Conservation (phyloP, 1,284 basidiomycete species). For the Malassezia yamatoensis region DNA sequence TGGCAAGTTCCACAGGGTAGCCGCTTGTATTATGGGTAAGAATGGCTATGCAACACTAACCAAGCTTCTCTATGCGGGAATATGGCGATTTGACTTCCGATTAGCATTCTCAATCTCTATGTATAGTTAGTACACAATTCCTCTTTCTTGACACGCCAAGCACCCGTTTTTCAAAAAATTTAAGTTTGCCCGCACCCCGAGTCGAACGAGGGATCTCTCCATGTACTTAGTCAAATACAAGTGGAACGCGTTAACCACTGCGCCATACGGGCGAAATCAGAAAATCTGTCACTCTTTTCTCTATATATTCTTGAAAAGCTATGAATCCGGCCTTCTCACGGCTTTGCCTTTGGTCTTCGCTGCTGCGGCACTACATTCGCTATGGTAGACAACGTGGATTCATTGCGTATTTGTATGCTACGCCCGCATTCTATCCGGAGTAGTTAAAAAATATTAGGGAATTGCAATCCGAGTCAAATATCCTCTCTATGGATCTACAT, state of each 20-base stretch:
- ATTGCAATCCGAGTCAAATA: too few species aligned
- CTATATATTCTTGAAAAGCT: background rate
- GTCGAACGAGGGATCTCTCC: conserved; percentile 23
- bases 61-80: conserved; percentile 5
- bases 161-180: too few species aligned
- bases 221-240: conserved; percentile 18
- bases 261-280: conserved; percentile 20
- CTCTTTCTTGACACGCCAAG: too few species aligned
- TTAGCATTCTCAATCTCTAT: background rate
- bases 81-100: background rate
- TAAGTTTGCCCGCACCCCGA: conserved; percentile 20
- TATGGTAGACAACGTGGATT: too few species aligned
- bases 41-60: background rate
- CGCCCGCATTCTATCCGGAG: too few species aligned
- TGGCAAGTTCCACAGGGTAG: conserved; percentile 15
- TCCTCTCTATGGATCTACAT: too few species aligned
- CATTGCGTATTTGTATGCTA: too few species aligned
- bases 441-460: too few species aligned
- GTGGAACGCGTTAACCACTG: conserved; percentile 23
- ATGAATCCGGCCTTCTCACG: too few species aligned
- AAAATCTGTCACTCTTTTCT: background rate
- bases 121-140: too few species aligned
- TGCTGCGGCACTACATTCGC: too few species aligned
- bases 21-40: conserved; percentile 10
- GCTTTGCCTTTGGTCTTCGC: too few species aligned